phyloP scores from a whole-genome alignment of 202 grass and related monocot species.

The Carex arenaria region DNA sequence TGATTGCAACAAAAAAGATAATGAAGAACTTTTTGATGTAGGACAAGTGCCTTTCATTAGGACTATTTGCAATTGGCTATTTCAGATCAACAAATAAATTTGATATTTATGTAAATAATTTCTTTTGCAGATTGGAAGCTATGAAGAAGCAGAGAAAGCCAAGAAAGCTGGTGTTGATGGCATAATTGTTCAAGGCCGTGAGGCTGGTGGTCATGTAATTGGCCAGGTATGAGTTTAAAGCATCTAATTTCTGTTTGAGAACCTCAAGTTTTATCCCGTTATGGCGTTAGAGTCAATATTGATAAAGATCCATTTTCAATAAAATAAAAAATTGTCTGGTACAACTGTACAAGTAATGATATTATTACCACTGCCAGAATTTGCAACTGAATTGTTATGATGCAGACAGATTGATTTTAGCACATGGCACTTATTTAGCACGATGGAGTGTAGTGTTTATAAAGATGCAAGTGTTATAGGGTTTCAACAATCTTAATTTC shows the following conservation, averaged over 20 bases:
- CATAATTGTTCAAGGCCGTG: conserved; percentile 84
- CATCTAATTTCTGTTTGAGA: not conserved
- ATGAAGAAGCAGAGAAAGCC: conserved; percentile 70
- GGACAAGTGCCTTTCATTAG: not conserved
- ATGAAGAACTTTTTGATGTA: not conserved
- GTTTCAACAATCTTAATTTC: not conserved
- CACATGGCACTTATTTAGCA: not conserved
- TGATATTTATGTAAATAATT: not conserved
- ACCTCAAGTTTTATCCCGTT: not conserved
- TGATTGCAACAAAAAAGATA: not conserved
- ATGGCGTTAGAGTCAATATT: not conserved
- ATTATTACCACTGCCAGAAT: not conserved
- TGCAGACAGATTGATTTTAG: not conserved
- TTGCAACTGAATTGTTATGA: not conserved
- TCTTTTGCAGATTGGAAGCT: conserved; percentile 46
- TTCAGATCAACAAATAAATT: not conserved
- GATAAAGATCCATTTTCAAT: not conserved
- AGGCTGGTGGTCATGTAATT: conserved; percentile 87
- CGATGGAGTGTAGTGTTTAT: not conserved
- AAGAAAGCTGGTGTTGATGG: conserved; percentile 81
- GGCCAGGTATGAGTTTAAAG: conserved; percentile 45
- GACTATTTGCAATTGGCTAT: not conserved
- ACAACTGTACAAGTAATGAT: not conserved
- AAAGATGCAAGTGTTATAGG: not conserved
- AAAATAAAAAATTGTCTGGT: not conserved